Evolutionary conservation across 345 rosid species (phyloP), one percentile per base, ranked within the genome.

Genomic region (Citrus sp.): DNA sequence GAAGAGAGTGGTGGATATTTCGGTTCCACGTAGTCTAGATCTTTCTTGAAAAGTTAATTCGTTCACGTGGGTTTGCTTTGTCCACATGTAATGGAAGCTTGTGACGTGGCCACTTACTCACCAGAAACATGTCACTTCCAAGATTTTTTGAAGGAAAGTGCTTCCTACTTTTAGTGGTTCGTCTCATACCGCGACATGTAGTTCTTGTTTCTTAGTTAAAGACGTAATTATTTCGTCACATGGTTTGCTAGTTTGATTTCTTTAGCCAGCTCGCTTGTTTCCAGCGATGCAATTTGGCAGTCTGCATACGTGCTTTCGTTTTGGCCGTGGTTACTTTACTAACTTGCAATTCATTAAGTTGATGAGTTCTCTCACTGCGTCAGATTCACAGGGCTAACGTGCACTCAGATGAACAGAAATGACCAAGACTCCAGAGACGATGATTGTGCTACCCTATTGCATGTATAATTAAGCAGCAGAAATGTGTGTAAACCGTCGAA

Each of bases 11-110:
- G 82, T 77, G 88, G 87, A 70, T 77, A 72, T 67, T 77, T 67
- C 7, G 61, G 75, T 37, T 77, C 87, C 87, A 87, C 88, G 89
- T 80, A 78, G 25, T 10, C 61, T 9, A 51, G 9, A 32, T 32
- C 4, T 56, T 25, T 18, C n/a, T 3, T 4, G 1, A 9, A 21
- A 81, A 83, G 64, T 81, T 19, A 42, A 42, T 38, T 22, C 77
- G 73, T 54, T 79, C 80, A 80, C 84, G 83, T 81, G 85, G 89
- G 70, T 18, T 73, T 7, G 22, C 0, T 60, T 46, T 82, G 86
- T 80, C 88, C 77, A 76, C 80, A 78, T 82, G 79, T 22, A 16
- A 19, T 5, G 58, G 56, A 54, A 9, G 6, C 7, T 18, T 4
- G 8, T 54, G 58, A 54, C 58, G 22, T 54, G 58, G 58, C 22